Percentiles rank a stretch among this genome's conserved stretches.
Evolutionary conservation across 441 rosid species (phyloP).

Genomic region (Lepidium campestre): DNA sequence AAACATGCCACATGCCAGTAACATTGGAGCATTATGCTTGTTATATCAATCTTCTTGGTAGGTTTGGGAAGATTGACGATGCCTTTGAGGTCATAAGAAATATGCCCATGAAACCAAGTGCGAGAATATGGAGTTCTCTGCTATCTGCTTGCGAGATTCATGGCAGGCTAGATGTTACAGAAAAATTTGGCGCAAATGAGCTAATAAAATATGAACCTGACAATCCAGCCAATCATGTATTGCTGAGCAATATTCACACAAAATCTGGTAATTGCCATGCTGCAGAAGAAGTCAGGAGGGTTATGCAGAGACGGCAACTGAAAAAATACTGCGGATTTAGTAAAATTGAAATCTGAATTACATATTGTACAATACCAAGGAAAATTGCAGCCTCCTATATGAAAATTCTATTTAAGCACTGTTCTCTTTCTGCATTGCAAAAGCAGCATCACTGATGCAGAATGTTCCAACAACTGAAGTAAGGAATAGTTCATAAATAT

Average conservation of each 20-base stretch:
- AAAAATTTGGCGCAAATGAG: conserved; percentile 22
- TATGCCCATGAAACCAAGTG: conserved; percentile 45
- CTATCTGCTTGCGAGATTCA: conserved; percentile 43
- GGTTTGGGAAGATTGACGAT: conserved; percentile 41
- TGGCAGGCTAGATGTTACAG: conserved; percentile 36
- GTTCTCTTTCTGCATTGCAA: conserved; percentile 7
- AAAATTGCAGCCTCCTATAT: neutral
- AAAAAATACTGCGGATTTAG: conserved; percentile 41
- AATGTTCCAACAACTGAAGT: neutral
- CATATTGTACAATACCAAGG: neutral
- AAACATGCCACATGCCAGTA: conserved; percentile 23
- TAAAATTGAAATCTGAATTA: conserved; percentile 28
- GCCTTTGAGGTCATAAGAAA: conserved; percentile 31
- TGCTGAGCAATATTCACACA: conserved; percentile 39
- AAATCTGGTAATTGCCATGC: conserved; percentile 36
- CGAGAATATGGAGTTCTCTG: conserved; percentile 47
- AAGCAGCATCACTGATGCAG: conserved; percentile 8
- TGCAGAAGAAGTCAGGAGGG: conserved; percentile 46
- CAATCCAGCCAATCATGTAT: conserved; percentile 43
- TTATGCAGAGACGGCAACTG: conserved; percentile 32
- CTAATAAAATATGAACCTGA: conserved; percentile 39
- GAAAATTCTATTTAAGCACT: conserved; percentile 3
- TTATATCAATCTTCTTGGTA: conserved; percentile 52
- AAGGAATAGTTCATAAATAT: neutral
- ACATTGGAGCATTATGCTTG: conserved; percentile 48